Evolutionary conservation across 495 filamentous ascomycete species (phyloP), one percentile per base, ranked within the genome.

Genomic region (Talaromyces nanjingensis): DNA sequence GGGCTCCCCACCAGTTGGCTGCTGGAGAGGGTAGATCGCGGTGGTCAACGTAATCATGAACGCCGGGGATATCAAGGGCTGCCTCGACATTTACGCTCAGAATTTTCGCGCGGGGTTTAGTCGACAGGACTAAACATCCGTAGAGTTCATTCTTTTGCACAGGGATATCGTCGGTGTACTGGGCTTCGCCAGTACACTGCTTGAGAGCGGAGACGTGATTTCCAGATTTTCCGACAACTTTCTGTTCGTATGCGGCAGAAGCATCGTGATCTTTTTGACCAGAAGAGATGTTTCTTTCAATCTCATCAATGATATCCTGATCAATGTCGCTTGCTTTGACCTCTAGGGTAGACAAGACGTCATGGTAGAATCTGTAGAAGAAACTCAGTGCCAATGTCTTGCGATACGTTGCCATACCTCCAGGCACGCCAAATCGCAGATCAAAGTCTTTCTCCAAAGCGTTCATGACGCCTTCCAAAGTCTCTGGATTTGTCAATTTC

Each of bases 161-260:
- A 3, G 93, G 93, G 45, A 97, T 96, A 68, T 98, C 94, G 70
- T 98, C 94, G 0, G 91, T 97, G 70, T 98, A 98, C 65, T 96
- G 91, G 14, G 94, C 94, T 77, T 97, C 90, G 58, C 94, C 94
- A 16, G 91, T 96, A 25, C 87, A 87, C 72, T 98, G 94, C 76
- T 97, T 97, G 71, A 98, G 73, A 4, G 94, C 94, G 1, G 94
- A 90, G 59, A 97, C 87, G 75, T 98, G 94, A 4, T 88, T 88
- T 49, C 85, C 87, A 22, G 90, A 84, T 68, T 89, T 90, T 47
- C 94, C 94, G 1, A 97, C 74, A 45, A 93, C 84, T 54, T 85
- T 88, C 67, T 97, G 86, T 65, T 85, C 73, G 68, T 93, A 96
- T 7, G 82, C 84, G 14, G 77, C 72, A 3, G 83, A 76, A 22